A percentile compares a stretch with the other conserved stretches of the same genome.
phyloP scores from a whole-genome alignment of 495 filamentous ascomycete species.

The Hamigera avellanea region DNA sequence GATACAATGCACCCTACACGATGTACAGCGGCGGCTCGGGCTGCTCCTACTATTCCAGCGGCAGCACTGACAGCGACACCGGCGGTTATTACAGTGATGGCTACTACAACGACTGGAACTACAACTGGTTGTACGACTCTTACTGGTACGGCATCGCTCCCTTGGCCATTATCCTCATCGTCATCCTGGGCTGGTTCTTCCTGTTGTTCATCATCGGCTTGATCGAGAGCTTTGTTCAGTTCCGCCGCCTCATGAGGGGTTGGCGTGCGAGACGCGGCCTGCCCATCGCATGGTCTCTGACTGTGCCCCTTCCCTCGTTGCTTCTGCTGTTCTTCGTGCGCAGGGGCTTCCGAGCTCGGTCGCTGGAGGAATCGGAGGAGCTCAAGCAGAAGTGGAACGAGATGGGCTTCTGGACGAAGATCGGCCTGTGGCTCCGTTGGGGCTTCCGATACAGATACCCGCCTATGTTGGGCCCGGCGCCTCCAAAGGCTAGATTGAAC shows the following conservation, averaged over 20 bases:
- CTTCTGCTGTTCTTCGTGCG: constrained; percentile 22
- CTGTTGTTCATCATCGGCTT: constrained; percentile 29
- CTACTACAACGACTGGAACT: constrained; percentile 7
- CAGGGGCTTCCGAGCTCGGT: constrained; percentile 26
- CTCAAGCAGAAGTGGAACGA: constrained; percentile 31
- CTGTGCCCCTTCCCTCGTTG: constrained; percentile 16
- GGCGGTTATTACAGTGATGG: constrained; percentile 1
- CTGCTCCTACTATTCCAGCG: constrained; percentile 1
- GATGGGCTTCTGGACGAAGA: constrained; percentile 21
- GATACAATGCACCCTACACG: constrained; percentile 6
- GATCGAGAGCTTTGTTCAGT: constrained; percentile 30
- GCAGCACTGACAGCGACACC: constrained; percentile 2
- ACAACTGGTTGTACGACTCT: constrained; percentile 9
- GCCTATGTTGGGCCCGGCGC: constrained; percentile 20
- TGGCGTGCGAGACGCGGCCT: constrained; percentile 24
- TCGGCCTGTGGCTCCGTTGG: constrained; percentile 37
- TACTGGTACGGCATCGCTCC: constrained; percentile 12
- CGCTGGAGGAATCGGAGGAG: constrained; percentile 19
- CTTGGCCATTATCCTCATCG: constrained; percentile 17
- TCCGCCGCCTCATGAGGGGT: constrained; percentile 31
- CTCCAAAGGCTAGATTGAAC: constrained; percentile 12
- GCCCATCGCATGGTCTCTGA: constrained; percentile 25
- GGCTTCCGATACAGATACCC: constrained; percentile 41
- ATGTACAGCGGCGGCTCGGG: constrained; percentile 2
- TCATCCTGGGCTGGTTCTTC: constrained; percentile 22